Conservation (phyloP, 768 basidiomycete species). For the Boletus pseudopeckii region DNA sequence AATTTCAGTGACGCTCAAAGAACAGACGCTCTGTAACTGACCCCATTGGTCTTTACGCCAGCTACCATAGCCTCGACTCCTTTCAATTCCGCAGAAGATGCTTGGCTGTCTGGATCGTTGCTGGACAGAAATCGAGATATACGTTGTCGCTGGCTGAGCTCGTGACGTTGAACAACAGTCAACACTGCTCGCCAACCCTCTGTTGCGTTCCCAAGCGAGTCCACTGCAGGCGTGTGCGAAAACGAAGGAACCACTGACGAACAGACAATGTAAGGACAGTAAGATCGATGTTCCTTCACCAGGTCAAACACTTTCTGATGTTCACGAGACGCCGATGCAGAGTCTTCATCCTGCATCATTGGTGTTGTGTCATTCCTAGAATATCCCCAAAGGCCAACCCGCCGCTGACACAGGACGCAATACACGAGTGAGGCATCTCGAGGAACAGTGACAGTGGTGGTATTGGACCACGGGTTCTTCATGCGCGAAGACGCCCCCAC, state of each 20-base stretch:
- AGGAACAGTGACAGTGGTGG: neutral
- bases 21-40: conserved; percentile 36
- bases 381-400: conserved; percentile 78
- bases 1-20: conserved; percentile 9
- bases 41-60: conserved; percentile 71
- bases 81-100: conserved; percentile 35
- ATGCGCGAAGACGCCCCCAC: conserved; percentile 1
- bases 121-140: conserved; percentile 28
- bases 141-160: conserved; percentile 56
- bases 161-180: conserved; percentile 62
- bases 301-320: conserved; percentile 60
- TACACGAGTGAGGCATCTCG: conserved; percentile 55
- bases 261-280: conserved; percentile 78
- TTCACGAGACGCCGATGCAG: conserved; percentile 19
- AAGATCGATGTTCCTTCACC: conserved; percentile 78
- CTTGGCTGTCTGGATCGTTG: conserved; percentile 29
- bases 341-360: conserved; percentile 10
- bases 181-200: conserved; percentile 86
- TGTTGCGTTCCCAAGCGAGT: conserved; percentile 31
- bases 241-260: conserved; percentile 63
- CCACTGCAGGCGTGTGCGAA: conserved; percentile 28
- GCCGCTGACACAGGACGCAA: conserved; percentile 71
- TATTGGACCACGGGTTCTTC: conserved; percentile 5
- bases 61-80: conserved; percentile 72
- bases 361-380: conserved; percentile 24